phyloP scores from a whole-genome alignment of 345 rosid genomes.

The Anastatica hierochuntica region DNA sequence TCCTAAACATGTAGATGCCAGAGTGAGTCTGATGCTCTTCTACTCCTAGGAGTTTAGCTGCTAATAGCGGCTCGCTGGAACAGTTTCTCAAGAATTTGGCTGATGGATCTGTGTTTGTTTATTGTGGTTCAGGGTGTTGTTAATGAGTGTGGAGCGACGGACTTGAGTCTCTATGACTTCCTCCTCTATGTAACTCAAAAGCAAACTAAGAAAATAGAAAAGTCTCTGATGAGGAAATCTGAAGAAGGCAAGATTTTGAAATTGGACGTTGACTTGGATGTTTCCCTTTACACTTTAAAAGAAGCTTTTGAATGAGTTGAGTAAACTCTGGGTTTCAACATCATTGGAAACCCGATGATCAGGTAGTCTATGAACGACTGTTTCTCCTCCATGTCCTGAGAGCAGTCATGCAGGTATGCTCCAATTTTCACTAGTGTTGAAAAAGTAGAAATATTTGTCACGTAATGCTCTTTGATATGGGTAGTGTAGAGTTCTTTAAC shows the following conservation, averaged over 20 bases:
- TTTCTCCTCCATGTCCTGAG: constrained; percentile 47
- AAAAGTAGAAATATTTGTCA: too few relatives aligned
- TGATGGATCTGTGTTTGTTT: constrained; percentile 13
- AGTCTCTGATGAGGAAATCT: constrained; percentile 54
- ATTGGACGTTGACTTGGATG: constrained; percentile 80
- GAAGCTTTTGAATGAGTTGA: constrained; percentile 73
- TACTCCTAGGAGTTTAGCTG: too few relatives aligned
- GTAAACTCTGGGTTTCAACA: constrained; percentile 66
- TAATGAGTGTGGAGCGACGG: constrained; percentile 72
- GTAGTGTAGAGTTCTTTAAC: too few relatives aligned
- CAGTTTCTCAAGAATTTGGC: constrained; percentile 7
- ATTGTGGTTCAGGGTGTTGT: constrained; percentile 44
- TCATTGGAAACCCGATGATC: constrained; percentile 79
- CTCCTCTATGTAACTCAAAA: constrained; percentile 72
- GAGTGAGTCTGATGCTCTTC: too few relatives aligned
- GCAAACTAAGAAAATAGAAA: constrained; percentile 41
- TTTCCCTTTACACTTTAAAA: constrained; percentile 59
- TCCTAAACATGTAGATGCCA: too few relatives aligned
- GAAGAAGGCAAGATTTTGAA: constrained; percentile 55
- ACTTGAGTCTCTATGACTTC: constrained; percentile 53
- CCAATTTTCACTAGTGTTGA: not conserved
- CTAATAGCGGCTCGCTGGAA: too few relatives aligned
- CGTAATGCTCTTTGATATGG: too few relatives aligned
- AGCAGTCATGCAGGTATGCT: constrained; percentile 45
- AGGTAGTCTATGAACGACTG: constrained; percentile 47